Conservation (phyloP, 192 early-diverging fungal genomes). For the Rhizophagus clarus region DNA sequence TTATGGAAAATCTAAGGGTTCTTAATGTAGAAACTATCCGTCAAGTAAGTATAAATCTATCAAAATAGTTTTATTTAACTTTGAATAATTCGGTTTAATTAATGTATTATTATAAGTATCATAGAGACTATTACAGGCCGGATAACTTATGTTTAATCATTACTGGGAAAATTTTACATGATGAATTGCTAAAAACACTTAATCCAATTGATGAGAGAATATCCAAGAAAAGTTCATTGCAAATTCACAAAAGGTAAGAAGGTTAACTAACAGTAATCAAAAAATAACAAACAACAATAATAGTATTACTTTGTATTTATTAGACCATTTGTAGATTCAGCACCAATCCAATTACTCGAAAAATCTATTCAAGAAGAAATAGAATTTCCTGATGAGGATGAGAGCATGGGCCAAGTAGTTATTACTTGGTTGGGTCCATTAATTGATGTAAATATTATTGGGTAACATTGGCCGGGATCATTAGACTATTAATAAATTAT, state of each 20-base stretch:
- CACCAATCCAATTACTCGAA: conserved; percentile 44
- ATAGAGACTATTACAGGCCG: conserved; percentile 60
- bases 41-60: conserved; percentile 17
- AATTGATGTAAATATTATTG: conserved; percentile 42
- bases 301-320: neutral
- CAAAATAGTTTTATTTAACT: neutral
- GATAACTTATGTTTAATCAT: conserved; percentile 64
- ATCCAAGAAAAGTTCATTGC: conserved; percentile 49
- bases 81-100: neutral
- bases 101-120: conserved; percentile 46
- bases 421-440: conserved; percentile 59
- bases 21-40: conserved; percentile 46
- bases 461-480: neutral
- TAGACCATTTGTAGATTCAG: conserved; percentile 61
- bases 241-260: conserved; percentile 46
- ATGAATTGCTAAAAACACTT: conserved; percentile 46
- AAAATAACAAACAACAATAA: neutral
- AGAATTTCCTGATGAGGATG: conserved; percentile 63
- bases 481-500: neutral
- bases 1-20: conserved; percentile 57
- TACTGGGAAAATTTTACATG: conserved; percentile 51
- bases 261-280: neutral
- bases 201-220: conserved; percentile 56
- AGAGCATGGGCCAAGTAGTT: conserved; percentile 57
- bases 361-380: conserved; percentile 50